phyloP scores from a whole-genome alignment of 495 filamentous ascomycete species.

The Aspergillus olivimuriae region DNA sequence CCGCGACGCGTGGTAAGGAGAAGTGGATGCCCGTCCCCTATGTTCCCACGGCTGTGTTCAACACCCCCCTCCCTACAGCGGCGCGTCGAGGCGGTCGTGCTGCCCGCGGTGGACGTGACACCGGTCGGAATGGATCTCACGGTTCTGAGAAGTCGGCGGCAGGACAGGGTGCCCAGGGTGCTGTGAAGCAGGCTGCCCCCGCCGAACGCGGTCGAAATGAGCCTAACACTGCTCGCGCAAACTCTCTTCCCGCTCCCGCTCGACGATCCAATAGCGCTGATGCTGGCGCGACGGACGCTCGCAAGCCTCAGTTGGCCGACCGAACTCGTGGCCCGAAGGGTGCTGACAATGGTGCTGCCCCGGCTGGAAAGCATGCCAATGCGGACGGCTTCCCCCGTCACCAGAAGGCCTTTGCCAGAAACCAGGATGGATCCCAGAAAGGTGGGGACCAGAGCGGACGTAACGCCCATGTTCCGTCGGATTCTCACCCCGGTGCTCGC shows the following conservation, averaged over 20 bases:
- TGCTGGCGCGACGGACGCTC: constrained; percentile 23
- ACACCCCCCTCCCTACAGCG: constrained; percentile 65
- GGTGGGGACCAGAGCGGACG: constrained; percentile 23
- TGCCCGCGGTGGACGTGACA: constrained; percentile 47
- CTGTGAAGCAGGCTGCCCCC: constrained; percentile 29
- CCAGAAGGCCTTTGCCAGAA: constrained; percentile 30
- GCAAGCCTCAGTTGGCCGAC: constrained; percentile 29
- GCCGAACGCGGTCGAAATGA: constrained; percentile 38
- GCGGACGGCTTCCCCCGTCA: constrained; percentile 28
- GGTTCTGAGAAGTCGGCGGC: constrained; percentile 40
- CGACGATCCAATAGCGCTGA: constrained; percentile 36
- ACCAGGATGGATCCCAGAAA: constrained; percentile 26
- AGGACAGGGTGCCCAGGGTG: constrained; percentile 22
- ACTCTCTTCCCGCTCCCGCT: constrained; percentile 35
- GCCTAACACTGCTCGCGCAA: constrained; percentile 29
- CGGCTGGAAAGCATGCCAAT: constrained; percentile 11
- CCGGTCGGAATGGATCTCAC: constrained; percentile 46
- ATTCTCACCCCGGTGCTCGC: constrained; percentile 28
- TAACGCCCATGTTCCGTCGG: constrained; percentile 27
- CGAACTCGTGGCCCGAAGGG: constrained; percentile 29
- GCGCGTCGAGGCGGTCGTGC: constrained; percentile 54
- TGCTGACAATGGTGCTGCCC: constrained; percentile 20
- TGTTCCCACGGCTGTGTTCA: constrained; percentile 73
- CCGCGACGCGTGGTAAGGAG: constrained; percentile 52
- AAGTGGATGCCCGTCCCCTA: constrained; percentile 69